Conservation (phyloP, 2,329 filamentous ascomycete species). For the Aspergillus sergii region DNA sequence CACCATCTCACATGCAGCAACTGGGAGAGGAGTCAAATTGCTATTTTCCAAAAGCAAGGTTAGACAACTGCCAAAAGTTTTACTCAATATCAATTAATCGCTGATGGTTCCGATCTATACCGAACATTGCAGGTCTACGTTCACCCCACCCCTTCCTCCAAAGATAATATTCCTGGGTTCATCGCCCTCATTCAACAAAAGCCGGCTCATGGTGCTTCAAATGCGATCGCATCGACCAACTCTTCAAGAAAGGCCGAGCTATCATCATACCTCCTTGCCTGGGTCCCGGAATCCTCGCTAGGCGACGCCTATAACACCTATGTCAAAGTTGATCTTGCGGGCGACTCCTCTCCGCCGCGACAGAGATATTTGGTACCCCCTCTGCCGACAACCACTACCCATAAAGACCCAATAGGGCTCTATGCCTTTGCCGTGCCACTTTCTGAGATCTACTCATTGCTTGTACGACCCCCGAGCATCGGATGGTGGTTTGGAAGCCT, state of each 20-base stretch:
- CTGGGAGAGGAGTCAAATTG: constrained; percentile 84
- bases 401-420: constrained; percentile 70
- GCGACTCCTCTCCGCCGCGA: constrained; percentile 76
- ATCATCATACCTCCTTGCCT: constrained; percentile 82
- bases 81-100: not conserved
- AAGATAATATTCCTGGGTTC: constrained; percentile 94
- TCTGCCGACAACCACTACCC: constrained; percentile 80
- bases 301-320: constrained; percentile 87
- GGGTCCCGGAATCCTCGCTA: constrained; percentile 87
- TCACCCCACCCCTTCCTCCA: constrained; percentile 87
- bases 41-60: constrained; percentile 97
- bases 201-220: constrained; percentile 40
- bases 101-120: constrained; percentile 8
- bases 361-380: constrained; percentile 91
- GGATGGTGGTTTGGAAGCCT: constrained; percentile 99
- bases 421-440: constrained; percentile 93
- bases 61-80: constrained; percentile 22
- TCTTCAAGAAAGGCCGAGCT: constrained; percentile 52
- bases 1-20: constrained; percentile 79
- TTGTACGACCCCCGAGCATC: constrained; percentile 86
- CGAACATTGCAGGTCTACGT: constrained; percentile 74
- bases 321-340: constrained; percentile 89
- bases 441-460: constrained; percentile 84
- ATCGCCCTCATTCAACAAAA: constrained; percentile 93
- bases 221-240: constrained; percentile 43